Percentiles rank a stretch among this genome's conserved stretches.
Evolutionary conservation across 2,329 filamentous ascomycete genomes (phyloP).

Genomic region (Colletotrichum australisinense): DNA sequence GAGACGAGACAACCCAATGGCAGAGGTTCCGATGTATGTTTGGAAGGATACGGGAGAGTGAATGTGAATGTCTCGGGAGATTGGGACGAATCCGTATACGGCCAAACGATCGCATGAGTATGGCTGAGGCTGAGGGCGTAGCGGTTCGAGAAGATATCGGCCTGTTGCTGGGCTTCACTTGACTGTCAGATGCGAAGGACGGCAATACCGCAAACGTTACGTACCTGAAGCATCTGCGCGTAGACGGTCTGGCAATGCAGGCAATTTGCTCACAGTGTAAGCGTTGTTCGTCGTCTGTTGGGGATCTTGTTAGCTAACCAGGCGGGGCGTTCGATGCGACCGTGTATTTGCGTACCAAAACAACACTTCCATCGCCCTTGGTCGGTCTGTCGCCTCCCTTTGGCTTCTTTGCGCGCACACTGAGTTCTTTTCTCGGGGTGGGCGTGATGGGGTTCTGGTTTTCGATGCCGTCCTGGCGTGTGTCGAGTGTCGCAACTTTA

Average conservation of each 20-base stretch:
- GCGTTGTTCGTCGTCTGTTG: slow-evolving; percentile 82
- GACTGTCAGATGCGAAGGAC: slow-evolving; percentile 38
- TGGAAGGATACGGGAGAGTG: slow-evolving; percentile 79
- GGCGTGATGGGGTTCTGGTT: slow-evolving; percentile 45
- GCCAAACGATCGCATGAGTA: slow-evolving; percentile 89
- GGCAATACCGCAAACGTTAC: slow-evolving; percentile 42
- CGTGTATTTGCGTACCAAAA: slow-evolving; percentile 66
- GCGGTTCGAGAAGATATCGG: slow-evolving; percentile 73
- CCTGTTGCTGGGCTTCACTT: slow-evolving; percentile 70
- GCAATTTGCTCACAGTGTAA: slow-evolving; percentile 87
- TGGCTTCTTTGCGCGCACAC: slow-evolving; percentile 70
- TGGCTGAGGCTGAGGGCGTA: slow-evolving; percentile 86
- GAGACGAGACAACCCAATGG: slow-evolving; percentile 88
- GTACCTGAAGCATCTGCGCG: slow-evolving; percentile 74
- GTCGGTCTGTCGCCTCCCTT: slow-evolving; percentile 71
- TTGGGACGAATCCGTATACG: slow-evolving; percentile 77
- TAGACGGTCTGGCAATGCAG: slow-evolving; percentile 82
- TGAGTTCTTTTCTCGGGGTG: slow-evolving; percentile 63
- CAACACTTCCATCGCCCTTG: slow-evolving; percentile 75
- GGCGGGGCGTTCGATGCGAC: slow-evolving; percentile 6
- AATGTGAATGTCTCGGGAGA: slow-evolving; percentile 85
- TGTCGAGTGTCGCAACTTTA: slow-evolving; percentile 57
- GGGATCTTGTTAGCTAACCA: slow-evolving; percentile 31
- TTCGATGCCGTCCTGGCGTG: slow-evolving; percentile 61
- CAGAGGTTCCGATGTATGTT: slow-evolving; percentile 74